A percentile compares a stretch with the other conserved stretches of the same genome.
These are phyloP conservation scores for Sechiopsis laciniata DNA, from an alignment of 306 rosid genomes.

Conservation along the genomic window DNA sequence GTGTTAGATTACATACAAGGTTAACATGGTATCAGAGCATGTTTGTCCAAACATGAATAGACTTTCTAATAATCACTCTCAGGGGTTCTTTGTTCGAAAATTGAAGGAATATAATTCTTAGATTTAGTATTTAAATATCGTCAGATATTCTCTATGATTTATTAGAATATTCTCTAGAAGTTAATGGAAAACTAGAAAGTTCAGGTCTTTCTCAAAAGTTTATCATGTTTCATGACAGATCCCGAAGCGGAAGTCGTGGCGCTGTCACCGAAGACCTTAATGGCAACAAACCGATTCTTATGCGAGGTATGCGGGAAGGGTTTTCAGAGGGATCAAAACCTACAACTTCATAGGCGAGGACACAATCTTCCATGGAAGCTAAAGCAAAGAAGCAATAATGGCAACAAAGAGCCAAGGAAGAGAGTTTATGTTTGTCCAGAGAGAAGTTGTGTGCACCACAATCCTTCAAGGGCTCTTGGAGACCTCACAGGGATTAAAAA, in stretches of 20 bases:
- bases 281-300: conserved; percentile 88
- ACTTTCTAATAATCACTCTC: not conserved
- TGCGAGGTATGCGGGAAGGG: conserved; percentile 90
- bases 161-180: too few relatives aligned
- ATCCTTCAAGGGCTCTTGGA: conserved; percentile 80
- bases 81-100: not conserved
- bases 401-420: conserved; percentile 49
- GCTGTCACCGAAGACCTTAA: conserved; percentile 72
- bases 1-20: not conserved
- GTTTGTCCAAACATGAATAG: too few relatives aligned
- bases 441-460: conserved; percentile 67
- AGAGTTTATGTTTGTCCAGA: conserved; percentile 86
- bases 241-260: conserved; percentile 89
- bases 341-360: conserved; percentile 77
- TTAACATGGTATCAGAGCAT: too few relatives aligned
- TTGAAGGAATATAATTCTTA: too few relatives aligned
- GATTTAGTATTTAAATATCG: too few relatives aligned
- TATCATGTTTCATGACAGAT: conserved; percentile 35
- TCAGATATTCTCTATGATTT: too few relatives aligned
- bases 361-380: conserved; percentile 95
- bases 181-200: too few relatives aligned
- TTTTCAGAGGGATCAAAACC: conserved; percentile 84
- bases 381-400: conserved; percentile 53
- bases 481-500: conserved; percentile 93
- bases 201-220: too few relatives aligned